phyloP scores from a whole-genome alignment of 108 stramenopile species.

The Pseudonitzschia pungens region DNA sequence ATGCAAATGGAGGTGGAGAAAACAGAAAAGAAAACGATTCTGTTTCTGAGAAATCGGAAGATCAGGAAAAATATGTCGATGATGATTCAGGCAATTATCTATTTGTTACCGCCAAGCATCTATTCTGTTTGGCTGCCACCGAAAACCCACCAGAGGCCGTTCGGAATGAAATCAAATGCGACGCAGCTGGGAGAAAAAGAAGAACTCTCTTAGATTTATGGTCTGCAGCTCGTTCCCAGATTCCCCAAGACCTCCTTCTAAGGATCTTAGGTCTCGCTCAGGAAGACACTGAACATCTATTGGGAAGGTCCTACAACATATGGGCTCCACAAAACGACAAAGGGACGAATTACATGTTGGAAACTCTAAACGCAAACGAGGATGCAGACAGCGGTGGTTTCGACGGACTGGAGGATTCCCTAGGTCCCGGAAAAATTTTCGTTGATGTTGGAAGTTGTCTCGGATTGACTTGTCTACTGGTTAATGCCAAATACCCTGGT shows the following conservation, averaged over 20 bases:
- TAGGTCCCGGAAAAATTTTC: conserved; percentile 69
- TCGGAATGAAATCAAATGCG: conserved; percentile 41
- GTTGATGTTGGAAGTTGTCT: conserved; percentile 76
- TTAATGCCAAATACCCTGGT: conserved; percentile 59
- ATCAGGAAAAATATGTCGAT: conserved; percentile 22
- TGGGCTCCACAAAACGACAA: conserved; percentile 67
- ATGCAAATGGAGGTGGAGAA: conserved; percentile 23
- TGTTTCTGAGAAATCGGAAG: neutral
- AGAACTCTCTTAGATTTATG: conserved; percentile 62
- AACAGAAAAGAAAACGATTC: neutral
- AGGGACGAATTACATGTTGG: conserved; percentile 56
- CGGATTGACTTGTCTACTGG: conserved; percentile 65
- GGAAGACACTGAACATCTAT: conserved; percentile 49
- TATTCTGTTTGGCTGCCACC: conserved; percentile 74
- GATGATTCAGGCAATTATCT: conserved; percentile 34
- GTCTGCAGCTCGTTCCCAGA: conserved; percentile 69
- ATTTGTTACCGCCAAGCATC: conserved; percentile 48
- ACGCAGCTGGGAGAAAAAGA: conserved; percentile 36
- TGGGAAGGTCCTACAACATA: conserved; percentile 46
- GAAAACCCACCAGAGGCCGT: conserved; percentile 38
- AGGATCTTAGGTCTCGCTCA: conserved; percentile 48
- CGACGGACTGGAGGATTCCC: conserved; percentile 38
- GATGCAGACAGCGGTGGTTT: conserved; percentile 53
- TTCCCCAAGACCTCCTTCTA: conserved; percentile 38
- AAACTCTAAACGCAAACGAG: conserved; percentile 46